These are phyloP conservation scores for Austroboletus niveus DNA, from an alignment of 1,284 basidiomycete genomes.

Conservation along the genomic window DNA sequence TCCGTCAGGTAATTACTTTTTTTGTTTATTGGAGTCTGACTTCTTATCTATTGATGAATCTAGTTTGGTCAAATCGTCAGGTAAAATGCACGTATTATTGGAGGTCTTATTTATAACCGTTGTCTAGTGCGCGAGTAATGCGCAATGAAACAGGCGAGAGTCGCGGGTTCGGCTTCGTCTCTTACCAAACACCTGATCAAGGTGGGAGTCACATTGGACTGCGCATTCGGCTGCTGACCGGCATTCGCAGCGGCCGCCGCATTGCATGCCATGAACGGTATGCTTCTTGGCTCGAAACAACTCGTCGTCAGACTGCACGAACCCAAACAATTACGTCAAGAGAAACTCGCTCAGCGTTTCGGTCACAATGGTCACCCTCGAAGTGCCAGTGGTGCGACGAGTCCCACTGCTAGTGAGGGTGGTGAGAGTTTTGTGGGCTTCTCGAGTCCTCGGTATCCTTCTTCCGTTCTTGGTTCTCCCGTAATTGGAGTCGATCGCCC, in stretches of 20 bases:
- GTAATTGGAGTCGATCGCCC: conserved; percentile 49
- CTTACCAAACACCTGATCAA: conserved; percentile 80
- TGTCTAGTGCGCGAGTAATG: conserved; percentile 85
- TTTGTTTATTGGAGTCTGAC: conserved; percentile 4
- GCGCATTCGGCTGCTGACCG: background rate
- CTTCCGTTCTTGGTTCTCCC: conserved; percentile 54
- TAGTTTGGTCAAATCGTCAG: conserved; percentile 86
- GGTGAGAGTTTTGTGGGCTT: conserved; percentile 72
- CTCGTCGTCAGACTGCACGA: conserved; percentile 87
- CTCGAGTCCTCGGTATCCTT: conserved; percentile 64
- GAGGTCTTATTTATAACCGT: conserved; percentile 3
- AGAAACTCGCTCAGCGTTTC: conserved; percentile 82
- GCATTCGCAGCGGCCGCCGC: conserved; percentile 57
- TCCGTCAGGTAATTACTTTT: conserved; percentile 59
- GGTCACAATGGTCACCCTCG: conserved; percentile 73
- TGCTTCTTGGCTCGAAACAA: conserved; percentile 67
- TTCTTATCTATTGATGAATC: conserved; percentile 13
- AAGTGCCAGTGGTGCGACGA: conserved; percentile 75
- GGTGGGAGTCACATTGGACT: conserved; percentile 43
- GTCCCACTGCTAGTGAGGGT: conserved; percentile 74
- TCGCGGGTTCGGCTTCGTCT: conserved; percentile 95
- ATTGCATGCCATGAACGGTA: conserved; percentile 78
- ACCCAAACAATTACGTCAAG: conserved; percentile 84
- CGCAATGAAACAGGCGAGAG: conserved; percentile 81
- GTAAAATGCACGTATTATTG: conserved; percentile 39